phyloP scores from a whole-genome alignment of 1,139 yeast species.

The Yamadazyma kanchanaburiensis region DNA sequence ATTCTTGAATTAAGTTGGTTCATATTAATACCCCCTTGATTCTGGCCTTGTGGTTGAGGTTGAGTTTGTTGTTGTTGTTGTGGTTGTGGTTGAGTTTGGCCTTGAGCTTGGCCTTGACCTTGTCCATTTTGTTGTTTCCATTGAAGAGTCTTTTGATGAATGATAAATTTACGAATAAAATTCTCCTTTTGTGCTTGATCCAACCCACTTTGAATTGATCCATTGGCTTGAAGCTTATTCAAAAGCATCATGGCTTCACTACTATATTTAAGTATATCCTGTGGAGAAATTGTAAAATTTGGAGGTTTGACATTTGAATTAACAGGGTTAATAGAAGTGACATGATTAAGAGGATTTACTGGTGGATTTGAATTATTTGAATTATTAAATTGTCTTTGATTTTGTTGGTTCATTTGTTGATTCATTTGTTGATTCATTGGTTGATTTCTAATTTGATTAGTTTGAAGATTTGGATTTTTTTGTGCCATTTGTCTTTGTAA shows the following conservation, averaged over 20 bases:
- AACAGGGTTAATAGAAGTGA: slow-evolving; percentile 5
- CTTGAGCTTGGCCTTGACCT: slow-evolving; percentile 1
- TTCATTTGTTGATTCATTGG: slow-evolving; percentile 10
- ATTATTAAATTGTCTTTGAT: slow-evolving; percentile 7
- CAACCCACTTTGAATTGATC: slow-evolving; percentile 29
- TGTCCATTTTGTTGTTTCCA: slow-evolving; percentile 39
- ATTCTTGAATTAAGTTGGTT: slow-evolving; percentile 4
- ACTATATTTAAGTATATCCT: slow-evolving; percentile 39
- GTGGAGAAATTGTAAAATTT: slow-evolving; percentile 37
- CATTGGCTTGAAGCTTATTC: slow-evolving; percentile 35
- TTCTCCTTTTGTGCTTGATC: slow-evolving; percentile 35
- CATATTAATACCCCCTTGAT: slow-evolving; percentile 2
- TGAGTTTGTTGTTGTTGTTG: neutral
- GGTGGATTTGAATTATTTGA: slow-evolving; percentile 9
- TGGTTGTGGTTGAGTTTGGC: neutral
- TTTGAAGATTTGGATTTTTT: slow-evolving; percentile 8
- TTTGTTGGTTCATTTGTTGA: slow-evolving; percentile 10
- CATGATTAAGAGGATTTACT: slow-evolving; percentile 12
- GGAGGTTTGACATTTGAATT: slow-evolving; percentile 26
- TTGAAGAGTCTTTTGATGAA: slow-evolving; percentile 38
- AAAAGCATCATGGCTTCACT: slow-evolving; percentile 41
- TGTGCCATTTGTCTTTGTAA: slow-evolving; percentile 34
- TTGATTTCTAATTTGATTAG: slow-evolving; percentile 6
- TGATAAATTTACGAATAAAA: slow-evolving; percentile 38
- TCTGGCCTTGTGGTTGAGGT: neutral